phyloP scores from a whole-genome alignment of 164 flowering plant species.

The Dillenia turbinata region DNA sequence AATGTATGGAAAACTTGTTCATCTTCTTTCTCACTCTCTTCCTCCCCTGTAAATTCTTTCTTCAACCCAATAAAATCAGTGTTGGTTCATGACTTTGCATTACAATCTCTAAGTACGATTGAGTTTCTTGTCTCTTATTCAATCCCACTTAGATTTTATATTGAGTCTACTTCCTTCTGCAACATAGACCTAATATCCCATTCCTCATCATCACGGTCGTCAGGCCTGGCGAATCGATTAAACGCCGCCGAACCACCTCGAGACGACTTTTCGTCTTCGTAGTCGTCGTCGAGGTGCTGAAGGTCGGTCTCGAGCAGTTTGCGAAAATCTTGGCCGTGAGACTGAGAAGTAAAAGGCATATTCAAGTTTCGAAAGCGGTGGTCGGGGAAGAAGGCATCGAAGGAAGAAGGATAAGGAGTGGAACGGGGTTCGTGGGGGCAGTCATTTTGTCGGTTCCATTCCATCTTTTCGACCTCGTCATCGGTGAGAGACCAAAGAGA shows the following conservation, averaged over 20 bases:
- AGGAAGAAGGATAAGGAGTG: conserved; percentile 17
- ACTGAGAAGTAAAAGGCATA: too few relatives aligned
- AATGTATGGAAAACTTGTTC: too few relatives aligned
- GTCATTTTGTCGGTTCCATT: conserved; percentile 50
- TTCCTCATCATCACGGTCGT: conserved; percentile 44
- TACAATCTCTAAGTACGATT: too few relatives aligned
- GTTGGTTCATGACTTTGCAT: too few relatives aligned
- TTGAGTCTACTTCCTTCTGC: too few relatives aligned
- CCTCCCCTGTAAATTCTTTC: too few relatives aligned
- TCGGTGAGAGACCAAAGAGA: conserved; percentile 69
- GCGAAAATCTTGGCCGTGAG: background rate
- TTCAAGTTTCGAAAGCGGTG: background rate
- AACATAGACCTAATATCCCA: conserved; percentile 66
- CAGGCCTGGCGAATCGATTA: conserved; percentile 9
- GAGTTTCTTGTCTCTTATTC: too few relatives aligned
- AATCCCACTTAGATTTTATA: too few relatives aligned
- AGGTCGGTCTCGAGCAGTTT: conserved; percentile 8
- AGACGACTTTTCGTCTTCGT: conserved; percentile 3
- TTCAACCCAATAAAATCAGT: too few relatives aligned
- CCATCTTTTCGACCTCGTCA: conserved; percentile 43
- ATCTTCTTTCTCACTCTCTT: too few relatives aligned
- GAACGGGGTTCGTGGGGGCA: conserved; percentile 17
- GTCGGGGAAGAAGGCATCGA: conserved; percentile 17
- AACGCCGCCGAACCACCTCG: background rate
- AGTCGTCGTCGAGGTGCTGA: conserved; percentile 29